A percentile compares a stretch with the other conserved stretches of the same genome.
Evolutionary conservation across 176 grass and related monocot genomes (phyloP).

Genomic region (Aegilops umbellulata): DNA sequence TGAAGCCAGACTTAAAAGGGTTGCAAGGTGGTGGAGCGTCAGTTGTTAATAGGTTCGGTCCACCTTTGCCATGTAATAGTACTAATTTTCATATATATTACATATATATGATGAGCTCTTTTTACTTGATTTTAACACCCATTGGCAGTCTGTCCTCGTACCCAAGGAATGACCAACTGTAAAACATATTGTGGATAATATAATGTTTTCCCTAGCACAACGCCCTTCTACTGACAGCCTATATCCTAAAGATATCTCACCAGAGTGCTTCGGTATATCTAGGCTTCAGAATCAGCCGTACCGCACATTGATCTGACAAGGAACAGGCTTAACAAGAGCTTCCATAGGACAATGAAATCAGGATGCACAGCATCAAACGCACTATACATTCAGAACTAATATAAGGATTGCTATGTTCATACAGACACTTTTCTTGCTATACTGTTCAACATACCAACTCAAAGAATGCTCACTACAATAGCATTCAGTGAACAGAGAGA

Average conservation of each 20-base stretch:
- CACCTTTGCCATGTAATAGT: too few species aligned
- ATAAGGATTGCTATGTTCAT: background rate
- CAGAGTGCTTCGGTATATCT: background rate
- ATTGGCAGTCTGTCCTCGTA: background rate
- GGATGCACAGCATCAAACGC: background rate
- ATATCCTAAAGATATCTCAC: background rate
- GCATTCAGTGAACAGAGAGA: background rate
- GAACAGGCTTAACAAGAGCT: background rate
- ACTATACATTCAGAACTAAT: background rate
- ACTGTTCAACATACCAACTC: background rate
- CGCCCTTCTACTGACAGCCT: background rate
- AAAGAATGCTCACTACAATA: background rate
- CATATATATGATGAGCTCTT: background rate
- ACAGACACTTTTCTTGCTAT: background rate
- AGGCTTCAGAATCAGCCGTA: background rate
- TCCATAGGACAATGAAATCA: background rate
- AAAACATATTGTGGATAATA: background rate
- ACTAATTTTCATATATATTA: background rate
- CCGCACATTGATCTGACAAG: background rate
- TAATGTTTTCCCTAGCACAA: background rate
- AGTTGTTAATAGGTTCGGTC: too few species aligned
- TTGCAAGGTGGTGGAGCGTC: background rate
- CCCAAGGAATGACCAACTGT: too few species aligned
- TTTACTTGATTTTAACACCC: background rate
- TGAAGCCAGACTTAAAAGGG: background rate